Evolutionary conservation across 805 yeast species (phyloP), one percentile per base, ranked within the genome.

Genomic region (Starmerella roubikii): DNA sequence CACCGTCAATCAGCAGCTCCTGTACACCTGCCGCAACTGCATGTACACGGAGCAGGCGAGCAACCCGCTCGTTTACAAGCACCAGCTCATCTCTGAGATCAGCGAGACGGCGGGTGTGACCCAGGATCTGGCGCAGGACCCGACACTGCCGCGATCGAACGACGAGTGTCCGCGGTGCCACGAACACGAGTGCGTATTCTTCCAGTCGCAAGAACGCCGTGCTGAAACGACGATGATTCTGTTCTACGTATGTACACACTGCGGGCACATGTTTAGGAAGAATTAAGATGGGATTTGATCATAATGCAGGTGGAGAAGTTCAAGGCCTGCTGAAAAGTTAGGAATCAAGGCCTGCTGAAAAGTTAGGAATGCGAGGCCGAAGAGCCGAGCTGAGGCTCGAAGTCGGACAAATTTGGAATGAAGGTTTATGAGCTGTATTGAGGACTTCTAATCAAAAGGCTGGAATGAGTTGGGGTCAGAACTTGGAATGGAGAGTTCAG

Each of bases 51-150:
- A 91, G 60, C 71, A 80, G 46, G 95, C 97, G 0, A 85, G 77
- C 40, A 73, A 80, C 50, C 78, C 94, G 24, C 72, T 79, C 56
- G 94, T 91, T 28, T 59, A 83, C 59, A 69, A 96, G 49, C 93
- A 91, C 59, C 97, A 91, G 62, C 69, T 88, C 62, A 79, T 84
- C 49, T 74, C 96, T 12, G 79, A 81, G 53, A 83, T 88, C 48
- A 94, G 60, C 55, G 96, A 83, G 56, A 88, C 95, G 2, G 97
- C 97, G 1, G 97, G 97, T 52, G 94, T 82, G 38, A 94, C 91
- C 29, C 86, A 82, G 57, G 97, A 88, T 59, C 81, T 91, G 49
- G 96, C 95, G 1, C 68, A 78, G 19, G 99, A 91, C 60, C 97
- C 97, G n/a, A 91, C 98, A 2, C 75, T 91, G 55, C 99, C 99